Evolutionary conservation across 768 basidiomycete genomes (phyloP), one percentile per base, ranked within the genome.

Genomic region (Glaciozyma antarctica): DNA sequence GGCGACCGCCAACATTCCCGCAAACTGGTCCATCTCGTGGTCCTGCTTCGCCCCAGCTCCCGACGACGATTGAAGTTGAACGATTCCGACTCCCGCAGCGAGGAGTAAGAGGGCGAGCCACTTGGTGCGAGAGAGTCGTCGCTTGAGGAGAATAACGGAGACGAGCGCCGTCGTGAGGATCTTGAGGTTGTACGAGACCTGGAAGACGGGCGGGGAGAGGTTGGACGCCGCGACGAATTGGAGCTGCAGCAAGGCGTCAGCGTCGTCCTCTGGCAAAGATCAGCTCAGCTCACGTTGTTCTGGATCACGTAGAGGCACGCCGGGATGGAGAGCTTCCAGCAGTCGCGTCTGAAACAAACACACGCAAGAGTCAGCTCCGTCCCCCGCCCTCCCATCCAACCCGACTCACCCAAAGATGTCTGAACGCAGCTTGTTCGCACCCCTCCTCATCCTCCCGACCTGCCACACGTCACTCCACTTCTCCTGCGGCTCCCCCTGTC

Each of bases 271-370:
- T 34, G 19, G 2, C 9, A 8, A 28, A 28, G 32, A 32, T 28
- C 26, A n/a, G 38, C 41, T 6, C n/a, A 17, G 53, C 62, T 16
- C 28, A 75, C 79, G 67, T 69, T 84, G 85, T 71, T 71, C 52
- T 71, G 70, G 30, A 71, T 45, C 45, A 71, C 70, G 75, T 95
- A 98, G 74, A 97, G 84, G 74, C 95, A 88, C 59, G 94, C 93
- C 28, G 94, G 94, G 74, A 98, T 91, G 53, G 92, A 90, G 38
- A 98, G 79, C 76, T 97, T 97, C 91, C 92, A 95, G 77, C 94
- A 95, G 77, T 98, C 94, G 17, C 82, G 78, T 68, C 90, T 88
- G 77, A 90, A 86, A 38, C 93, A 80, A 24, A 91, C 76, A 65
- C 1, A n/a, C 7, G 49, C 34, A 5, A 9, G n/a, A 19, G 26